phyloP scores from a whole-genome alignment of 108 stramenopile genomes.

The Bacterosira constricta region DNA sequence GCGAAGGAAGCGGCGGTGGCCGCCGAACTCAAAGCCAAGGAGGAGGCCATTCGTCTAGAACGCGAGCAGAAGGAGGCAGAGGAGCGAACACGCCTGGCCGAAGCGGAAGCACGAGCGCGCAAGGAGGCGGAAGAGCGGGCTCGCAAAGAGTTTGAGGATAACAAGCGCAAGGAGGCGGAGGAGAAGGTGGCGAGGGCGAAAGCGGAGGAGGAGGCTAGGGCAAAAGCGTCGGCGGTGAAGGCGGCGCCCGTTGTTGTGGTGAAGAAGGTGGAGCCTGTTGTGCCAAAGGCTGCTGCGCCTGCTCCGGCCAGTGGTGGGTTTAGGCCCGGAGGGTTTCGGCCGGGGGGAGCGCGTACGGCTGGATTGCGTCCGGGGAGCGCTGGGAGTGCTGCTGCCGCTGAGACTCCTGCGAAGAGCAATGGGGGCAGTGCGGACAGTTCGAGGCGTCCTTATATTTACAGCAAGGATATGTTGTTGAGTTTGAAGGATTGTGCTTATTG shows the following conservation, averaged over 20 bases:
- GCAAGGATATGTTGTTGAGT: conserved; percentile 46
- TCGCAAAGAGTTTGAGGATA: conserved; percentile 38
- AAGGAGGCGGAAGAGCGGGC: conserved; percentile 38
- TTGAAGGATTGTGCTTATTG: conserved; percentile 37
- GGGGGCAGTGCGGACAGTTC: neutral
- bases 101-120: conserved; percentile 27
- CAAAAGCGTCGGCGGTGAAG: conserved; percentile 4
- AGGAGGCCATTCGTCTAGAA: conserved; percentile 18
- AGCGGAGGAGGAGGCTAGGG: conserved; percentile 36
- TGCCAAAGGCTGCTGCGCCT: neutral
- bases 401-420: neutral
- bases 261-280: neutral
- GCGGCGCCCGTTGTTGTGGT: neutral
- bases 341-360: conserved; percentile 5
- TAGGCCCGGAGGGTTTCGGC: conserved; percentile 37
- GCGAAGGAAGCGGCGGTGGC: conserved; percentile 30
- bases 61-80: conserved; percentile 31
- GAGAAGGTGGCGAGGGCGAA: conserved; percentile 19
- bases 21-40: conserved; percentile 13
- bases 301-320: conserved; percentile 28
- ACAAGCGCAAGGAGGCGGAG: conserved; percentile 27
- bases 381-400: neutral
- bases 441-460: conserved; percentile 39
- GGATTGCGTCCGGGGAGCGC: conserved; percentile 32
- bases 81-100: conserved; percentile 17